phyloP scores from a whole-genome alignment of 2,329 filamentous ascomycete genomes.

The Chrysosporium keratinophilum region DNA sequence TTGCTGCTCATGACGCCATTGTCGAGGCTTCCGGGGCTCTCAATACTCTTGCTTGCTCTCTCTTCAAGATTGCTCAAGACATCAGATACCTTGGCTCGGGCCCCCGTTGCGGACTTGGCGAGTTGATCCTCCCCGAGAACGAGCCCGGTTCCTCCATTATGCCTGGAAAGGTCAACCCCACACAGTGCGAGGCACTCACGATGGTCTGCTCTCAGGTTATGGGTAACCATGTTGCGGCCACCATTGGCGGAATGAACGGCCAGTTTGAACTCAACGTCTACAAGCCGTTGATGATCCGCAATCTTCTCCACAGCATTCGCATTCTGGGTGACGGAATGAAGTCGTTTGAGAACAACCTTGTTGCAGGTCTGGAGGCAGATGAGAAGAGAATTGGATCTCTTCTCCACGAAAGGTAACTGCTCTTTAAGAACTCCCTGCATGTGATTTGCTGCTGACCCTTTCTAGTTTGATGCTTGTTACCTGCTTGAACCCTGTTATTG shows the following conservation, averaged over 20 bases:
- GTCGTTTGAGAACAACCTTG: slow-evolving; percentile 89
- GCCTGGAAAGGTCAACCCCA: slow-evolving; percentile 99
- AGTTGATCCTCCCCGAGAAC: slow-evolving; percentile 90
- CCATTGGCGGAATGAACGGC: slow-evolving; percentile 90
- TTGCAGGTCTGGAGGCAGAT: slow-evolving; percentile 79
- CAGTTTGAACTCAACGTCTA: slow-evolving; percentile 99
- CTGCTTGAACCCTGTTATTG: slow-evolving; percentile 93
- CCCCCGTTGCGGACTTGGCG: slow-evolving; percentile 87
- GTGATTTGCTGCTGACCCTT: slow-evolving; percentile 18
- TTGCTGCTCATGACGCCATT: slow-evolving; percentile 90
- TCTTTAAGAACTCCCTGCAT: slow-evolving; percentile 1
- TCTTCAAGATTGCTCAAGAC: slow-evolving; percentile 98
- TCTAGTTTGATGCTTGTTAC: slow-evolving; percentile 90
- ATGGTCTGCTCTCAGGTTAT: slow-evolving; percentile 98
- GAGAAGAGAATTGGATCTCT: slow-evolving; percentile 83
- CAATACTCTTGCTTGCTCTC: slow-evolving; percentile 81
- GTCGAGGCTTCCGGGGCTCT: slow-evolving; percentile 88
- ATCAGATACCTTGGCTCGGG: slow-evolving; percentile 94
- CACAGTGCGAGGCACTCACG: slow-evolving; percentile 92
- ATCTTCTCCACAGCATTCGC: slow-evolving; percentile 82
- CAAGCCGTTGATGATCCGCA: slow-evolving; percentile 93
- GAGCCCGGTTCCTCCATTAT: slow-evolving; percentile 97
- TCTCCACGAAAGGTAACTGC: slow-evolving; percentile 79
- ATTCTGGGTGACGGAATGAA: slow-evolving; percentile 86
- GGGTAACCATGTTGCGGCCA: slow-evolving; percentile 89